Base-by-base conservation (phyloP, 1,284 basidiomycete genomes). In the Leccinum proximum region DNA sequence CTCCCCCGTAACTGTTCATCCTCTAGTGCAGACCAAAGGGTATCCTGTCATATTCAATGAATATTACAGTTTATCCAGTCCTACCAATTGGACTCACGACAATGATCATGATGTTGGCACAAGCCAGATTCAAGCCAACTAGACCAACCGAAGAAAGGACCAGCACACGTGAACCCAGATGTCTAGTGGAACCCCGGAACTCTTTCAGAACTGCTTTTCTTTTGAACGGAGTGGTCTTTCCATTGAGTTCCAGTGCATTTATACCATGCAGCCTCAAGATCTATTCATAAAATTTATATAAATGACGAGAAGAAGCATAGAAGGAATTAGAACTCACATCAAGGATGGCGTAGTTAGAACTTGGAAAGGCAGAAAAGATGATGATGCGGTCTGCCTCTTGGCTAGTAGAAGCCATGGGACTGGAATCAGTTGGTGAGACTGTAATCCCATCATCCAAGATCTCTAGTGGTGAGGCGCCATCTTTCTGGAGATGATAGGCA, bases 1-100 rank as follows among this genome's bases (percentile, higher is more conserved):
- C 26, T 22, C 0, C 64, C 60, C 0, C 11, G 16, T 1, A 70
- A 8, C 30, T 70, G 67, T 14, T 70, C 53, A 2, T 70, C 59
- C 0, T 70, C 63, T 0, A 69, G 26, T 0, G 64, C 56, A 1
- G 68, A 69, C 65, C 70, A 71, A 0, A 63, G n/a, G 0, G 63
- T 69, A 11, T 71, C 62, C 64, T 69, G 58, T 6, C 7, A 1
- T 30, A 35, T 35, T 16, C 16, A n/a, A 35, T 57, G 9, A 33
- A 35, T 57, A 16, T 35, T 6, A 10, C 16, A 22, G 30, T 33
- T 57, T 14, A 57, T 16, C 16, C 9, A 10, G 33, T 30, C 30
- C 30, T 30, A 14, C 26, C 16, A 57, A 35, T n/a, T 6, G 10
- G 10, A 38, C 58, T 18, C 13, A 59, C 58, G 2, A 38, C 18